A percentile compares a stretch with the other conserved stretches of the same genome.
These are phyloP conservation scores for Byssochlamys sp. DNA, from an alignment of 2,329 filamentous ascomycete genomes.

Conservation along the genomic window DNA sequence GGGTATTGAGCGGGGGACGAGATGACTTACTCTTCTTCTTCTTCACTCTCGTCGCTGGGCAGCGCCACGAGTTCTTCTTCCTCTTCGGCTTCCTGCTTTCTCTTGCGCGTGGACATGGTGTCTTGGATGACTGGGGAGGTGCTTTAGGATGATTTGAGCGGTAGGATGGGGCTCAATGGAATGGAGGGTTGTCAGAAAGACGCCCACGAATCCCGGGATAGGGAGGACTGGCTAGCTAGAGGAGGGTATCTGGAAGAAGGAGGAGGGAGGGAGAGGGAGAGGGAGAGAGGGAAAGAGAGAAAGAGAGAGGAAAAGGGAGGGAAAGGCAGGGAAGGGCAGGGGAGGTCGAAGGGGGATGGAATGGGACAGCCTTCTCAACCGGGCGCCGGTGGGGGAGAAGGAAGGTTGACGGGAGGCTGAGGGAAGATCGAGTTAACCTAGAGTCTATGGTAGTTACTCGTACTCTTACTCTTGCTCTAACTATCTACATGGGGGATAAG, in stretches of 20 bases:
- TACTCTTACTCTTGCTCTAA: too few species aligned
- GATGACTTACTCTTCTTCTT: conserved; percentile 41
- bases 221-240: not conserved
- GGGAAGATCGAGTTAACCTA: not conserved
- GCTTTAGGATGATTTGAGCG: not conserved
- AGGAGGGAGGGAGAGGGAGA: conserved; percentile 3
- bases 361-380: conserved; percentile 44
- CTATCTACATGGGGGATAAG: too few species aligned
- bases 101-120: conserved; percentile 40
- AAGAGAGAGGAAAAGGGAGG: conserved; percentile 1
- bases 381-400: conserved; percentile 42
- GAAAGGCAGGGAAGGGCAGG: conserved; percentile 9
- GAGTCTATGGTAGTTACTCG: too few species aligned
- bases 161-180: not conserved
- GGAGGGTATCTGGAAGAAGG: conserved; percentile 8
- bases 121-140: not conserved
- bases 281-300: not conserved
- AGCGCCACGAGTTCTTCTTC: conserved; percentile 39
- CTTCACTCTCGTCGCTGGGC: conserved; percentile 42
- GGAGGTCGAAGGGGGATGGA: conserved; percentile 31
- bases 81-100: conserved; percentile 39
- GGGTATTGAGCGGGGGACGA: not conserved
- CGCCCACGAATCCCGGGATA: not conserved
- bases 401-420: conserved; percentile 22
- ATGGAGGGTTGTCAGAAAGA: not conserved